A percentile compares a stretch with the other conserved stretches of the same genome.
phyloP scores from a whole-genome alignment of 257 asterid genomes.

The Lithospermum erythrorhizon region DNA sequence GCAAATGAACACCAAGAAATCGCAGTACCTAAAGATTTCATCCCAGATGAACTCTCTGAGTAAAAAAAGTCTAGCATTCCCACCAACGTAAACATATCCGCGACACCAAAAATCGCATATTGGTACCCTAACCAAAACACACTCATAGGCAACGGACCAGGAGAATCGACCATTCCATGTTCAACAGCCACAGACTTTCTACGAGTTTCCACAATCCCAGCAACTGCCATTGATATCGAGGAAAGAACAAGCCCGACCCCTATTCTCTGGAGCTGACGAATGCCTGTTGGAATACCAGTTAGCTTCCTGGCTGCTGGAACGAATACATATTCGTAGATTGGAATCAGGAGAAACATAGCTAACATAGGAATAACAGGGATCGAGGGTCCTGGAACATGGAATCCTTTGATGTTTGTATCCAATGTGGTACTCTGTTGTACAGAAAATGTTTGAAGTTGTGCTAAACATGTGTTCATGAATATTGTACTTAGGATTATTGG shows the following conservation, averaged over 20 bases:
- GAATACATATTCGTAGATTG: slow-evolving; percentile 42
- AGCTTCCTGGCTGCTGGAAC: slow-evolving; percentile 41
- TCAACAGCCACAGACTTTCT: slow-evolving; percentile 38
- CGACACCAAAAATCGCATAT: slow-evolving; percentile 51
- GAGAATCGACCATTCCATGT: slow-evolving; percentile 43
- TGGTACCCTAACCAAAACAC: slow-evolving; percentile 65
- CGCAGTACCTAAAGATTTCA: slow-evolving; percentile 63
- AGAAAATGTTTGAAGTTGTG: slow-evolving; percentile 71
- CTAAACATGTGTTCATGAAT: slow-evolving; percentile 75
- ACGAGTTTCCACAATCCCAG: slow-evolving; percentile 44
- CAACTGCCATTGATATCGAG: slow-evolving; percentile 51
- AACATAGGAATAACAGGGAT: slow-evolving; percentile 51
- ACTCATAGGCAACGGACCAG: slow-evolving; percentile 45
- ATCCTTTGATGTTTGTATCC: slow-evolving; percentile 44
- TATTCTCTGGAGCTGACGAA: slow-evolving; percentile 57
- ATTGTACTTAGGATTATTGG: slow-evolving; percentile 60
- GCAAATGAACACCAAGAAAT: slow-evolving; percentile 65
- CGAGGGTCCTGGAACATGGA: slow-evolving; percentile 59
- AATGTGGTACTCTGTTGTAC: slow-evolving; percentile 65
- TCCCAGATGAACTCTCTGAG: slow-evolving; percentile 52
- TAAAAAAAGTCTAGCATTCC: slow-evolving; percentile 65
- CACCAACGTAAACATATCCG: slow-evolving; percentile 63
- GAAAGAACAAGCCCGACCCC: slow-evolving; percentile 62
- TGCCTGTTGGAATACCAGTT: slow-evolving; percentile 68
- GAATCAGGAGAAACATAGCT: slow-evolving; percentile 49